A percentile compares a stretch with the other conserved stretches of the same genome.
Evolutionary conservation across 805 yeast genomes (phyloP).

Genomic region (Metschnikowia noctiluminum): DNA sequence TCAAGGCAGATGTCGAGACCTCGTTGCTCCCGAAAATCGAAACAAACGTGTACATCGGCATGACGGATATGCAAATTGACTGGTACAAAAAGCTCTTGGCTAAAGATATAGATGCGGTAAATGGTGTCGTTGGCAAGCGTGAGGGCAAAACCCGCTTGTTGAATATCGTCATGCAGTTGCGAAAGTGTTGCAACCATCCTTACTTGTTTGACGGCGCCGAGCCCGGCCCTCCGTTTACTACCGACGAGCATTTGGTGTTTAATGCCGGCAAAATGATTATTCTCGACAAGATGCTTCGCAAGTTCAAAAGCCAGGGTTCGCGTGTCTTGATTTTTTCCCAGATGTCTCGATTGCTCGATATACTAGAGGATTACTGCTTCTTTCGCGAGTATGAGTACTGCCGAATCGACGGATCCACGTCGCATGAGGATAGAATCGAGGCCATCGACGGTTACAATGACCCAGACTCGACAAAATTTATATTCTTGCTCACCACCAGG

Average conservation of each 20-base stretch:
- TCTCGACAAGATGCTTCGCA: constrained; percentile 74
- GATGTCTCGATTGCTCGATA: constrained; percentile 87
- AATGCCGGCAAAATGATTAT: constrained; percentile 91
- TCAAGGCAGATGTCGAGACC: constrained; percentile 90
- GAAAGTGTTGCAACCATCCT: constrained; percentile 97
- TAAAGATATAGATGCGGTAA: constrained; percentile 93
- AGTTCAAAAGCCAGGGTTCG: constrained; percentile 72
- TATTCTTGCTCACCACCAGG: constrained; percentile 85
- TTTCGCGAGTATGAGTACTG: constrained; percentile 83
- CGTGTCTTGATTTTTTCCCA: constrained; percentile 90
- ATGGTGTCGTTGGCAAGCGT: constrained; percentile 91
- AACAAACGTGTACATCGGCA: constrained; percentile 83
- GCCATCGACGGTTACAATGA: constrained; percentile 91
- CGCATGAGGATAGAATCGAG: constrained; percentile 86
- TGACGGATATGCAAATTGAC: constrained; percentile 91
- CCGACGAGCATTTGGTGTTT: constrained; percentile 88
- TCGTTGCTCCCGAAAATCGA: constrained; percentile 89
- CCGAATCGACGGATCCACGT: constrained; percentile 90
- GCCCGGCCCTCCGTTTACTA: constrained; percentile 96
- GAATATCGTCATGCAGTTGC: constrained; percentile 93
- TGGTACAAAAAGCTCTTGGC: constrained; percentile 90
- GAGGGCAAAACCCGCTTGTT: constrained; percentile 89
- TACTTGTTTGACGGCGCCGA: constrained; percentile 98
- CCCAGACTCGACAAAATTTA: constrained; percentile 77
- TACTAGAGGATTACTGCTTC: constrained; percentile 86